Percentiles rank a stretch among this genome's conserved stretches.
Evolutionary conservation across 129 eudicot genomes (phyloP).

Genomic region (Artemisia tridentata): DNA sequence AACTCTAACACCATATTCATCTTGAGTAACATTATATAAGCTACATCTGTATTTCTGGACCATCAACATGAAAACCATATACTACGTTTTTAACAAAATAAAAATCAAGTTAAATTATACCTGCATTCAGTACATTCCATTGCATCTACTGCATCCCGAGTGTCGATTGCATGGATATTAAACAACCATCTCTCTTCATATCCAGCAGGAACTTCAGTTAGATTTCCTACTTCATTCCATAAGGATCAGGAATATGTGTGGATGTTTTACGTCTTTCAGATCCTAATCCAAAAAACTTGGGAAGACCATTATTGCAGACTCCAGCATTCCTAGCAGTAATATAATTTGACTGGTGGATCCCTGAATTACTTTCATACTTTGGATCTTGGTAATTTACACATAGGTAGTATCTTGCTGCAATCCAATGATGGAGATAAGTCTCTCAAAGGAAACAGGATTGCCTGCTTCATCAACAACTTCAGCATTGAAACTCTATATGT

Average conservation of each 20-base stretch:
- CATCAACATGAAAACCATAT: neutral
- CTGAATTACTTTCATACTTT: neutral
- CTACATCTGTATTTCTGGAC: conserved; percentile 41
- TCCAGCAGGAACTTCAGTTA: conserved; percentile 48
- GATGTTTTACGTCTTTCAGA: conserved; percentile 64
- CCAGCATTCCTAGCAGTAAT: conserved; percentile 45
- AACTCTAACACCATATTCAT: no score
- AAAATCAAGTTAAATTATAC: neutral
- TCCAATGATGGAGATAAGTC: conserved; percentile 64
- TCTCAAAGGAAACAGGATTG: conserved; percentile 46
- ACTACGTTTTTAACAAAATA: neutral
- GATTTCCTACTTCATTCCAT: conserved; percentile 76
- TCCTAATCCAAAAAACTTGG: conserved; percentile 66
- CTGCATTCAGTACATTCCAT: conserved; percentile 59
- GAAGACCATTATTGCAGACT: conserved; percentile 40
- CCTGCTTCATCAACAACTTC: conserved; percentile 63
- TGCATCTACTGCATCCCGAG: conserved; percentile 47
- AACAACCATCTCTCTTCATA: conserved; percentile 65
- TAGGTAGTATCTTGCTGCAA: conserved; percentile 31
- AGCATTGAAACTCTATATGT: conserved; percentile 54
- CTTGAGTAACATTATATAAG: conserved; percentile 28
- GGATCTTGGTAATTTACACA: neutral
- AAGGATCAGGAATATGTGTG: conserved; percentile 64
- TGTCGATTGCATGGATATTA: conserved; percentile 68
- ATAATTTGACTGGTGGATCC: conserved; percentile 20